Conservation (phyloP, 2,329 filamentous ascomycete species). For the Arthrobotrys conoides region DNA sequence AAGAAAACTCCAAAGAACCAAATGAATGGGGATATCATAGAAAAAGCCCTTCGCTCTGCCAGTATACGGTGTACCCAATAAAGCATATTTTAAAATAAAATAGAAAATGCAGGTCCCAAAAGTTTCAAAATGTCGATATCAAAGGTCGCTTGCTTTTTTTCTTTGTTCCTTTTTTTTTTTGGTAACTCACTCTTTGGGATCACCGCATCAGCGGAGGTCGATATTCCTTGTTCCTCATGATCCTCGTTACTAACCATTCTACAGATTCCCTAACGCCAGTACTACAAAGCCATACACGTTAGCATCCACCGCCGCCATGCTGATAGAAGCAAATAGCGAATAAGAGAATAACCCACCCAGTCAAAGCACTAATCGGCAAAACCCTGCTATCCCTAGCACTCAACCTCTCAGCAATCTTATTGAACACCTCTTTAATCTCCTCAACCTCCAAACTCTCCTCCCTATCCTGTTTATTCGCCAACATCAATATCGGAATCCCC, state of each 20-base stretch:
- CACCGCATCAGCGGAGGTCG: constrained; percentile 92
- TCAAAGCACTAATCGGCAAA: constrained; percentile 90
- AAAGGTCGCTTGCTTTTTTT: neutral
- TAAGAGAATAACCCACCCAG: constrained; percentile 68
- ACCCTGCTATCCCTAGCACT: constrained; percentile 93
- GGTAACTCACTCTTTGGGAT: constrained; percentile 59
- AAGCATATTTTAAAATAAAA: neutral
- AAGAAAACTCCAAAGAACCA: neutral
- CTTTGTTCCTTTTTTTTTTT: neutral
- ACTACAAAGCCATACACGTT: constrained; percentile 65
- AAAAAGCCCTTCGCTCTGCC: neutral
- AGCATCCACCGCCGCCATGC: neutral
- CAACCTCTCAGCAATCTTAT: constrained; percentile 81
- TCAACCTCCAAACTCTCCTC: constrained; percentile 99
- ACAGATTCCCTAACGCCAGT: constrained; percentile 92
- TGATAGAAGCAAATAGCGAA: neutral
- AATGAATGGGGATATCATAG: constrained; percentile 2
- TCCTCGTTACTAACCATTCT: constrained; percentile 93
- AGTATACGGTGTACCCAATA: neutral
- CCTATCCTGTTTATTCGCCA: constrained; percentile 97
- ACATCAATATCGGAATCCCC: constrained; percentile 89
- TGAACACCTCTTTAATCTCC: constrained; percentile 96
- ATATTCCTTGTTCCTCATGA: constrained; percentile 96
- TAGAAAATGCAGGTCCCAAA: neutral
- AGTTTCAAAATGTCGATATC: neutral